Percentiles rank a stretch among this genome's conserved stretches.
phyloP scores from a whole-genome alignment of 352 stramenopile species.

The Phytophthora kernoviae region DNA sequence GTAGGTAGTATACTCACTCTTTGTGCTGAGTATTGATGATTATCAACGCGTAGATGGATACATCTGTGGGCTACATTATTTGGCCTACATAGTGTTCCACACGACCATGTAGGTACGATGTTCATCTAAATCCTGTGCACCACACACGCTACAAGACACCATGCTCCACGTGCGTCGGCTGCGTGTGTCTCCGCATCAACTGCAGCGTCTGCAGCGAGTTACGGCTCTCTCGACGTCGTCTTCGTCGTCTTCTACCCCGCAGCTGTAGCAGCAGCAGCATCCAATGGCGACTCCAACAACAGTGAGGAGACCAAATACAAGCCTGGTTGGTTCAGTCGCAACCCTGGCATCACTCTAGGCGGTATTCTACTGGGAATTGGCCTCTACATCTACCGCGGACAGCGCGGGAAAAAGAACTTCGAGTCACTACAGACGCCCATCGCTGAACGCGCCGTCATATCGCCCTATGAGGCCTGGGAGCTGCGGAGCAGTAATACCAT shows the following conservation, averaged over 20 bases:
- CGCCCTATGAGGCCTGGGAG: slow-evolving; percentile 86
- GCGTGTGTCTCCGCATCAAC: slow-evolving; percentile 9
- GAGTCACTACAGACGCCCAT: slow-evolving; percentile 73
- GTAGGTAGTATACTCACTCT: too few species aligned
- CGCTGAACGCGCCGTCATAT: slow-evolving; percentile 75
- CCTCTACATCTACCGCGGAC: slow-evolving; percentile 77
- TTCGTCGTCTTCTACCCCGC: slow-evolving; percentile 4
- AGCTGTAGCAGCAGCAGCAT: not conserved
- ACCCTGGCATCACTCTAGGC: slow-evolving; percentile 77
- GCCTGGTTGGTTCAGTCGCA: slow-evolving; percentile 86
- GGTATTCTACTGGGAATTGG: slow-evolving; percentile 70
- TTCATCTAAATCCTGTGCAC: slow-evolving; percentile 6
- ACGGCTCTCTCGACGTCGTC: slow-evolving; percentile 11
- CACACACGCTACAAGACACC: slow-evolving; percentile 2
- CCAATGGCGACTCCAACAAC: slow-evolving; percentile 4
- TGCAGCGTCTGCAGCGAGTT: slow-evolving; percentile 20
- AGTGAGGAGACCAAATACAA: slow-evolving; percentile 80
- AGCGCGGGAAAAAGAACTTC: slow-evolving; percentile 82
- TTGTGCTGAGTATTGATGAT: too few species aligned
- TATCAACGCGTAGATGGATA: too few species aligned
- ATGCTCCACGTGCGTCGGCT: slow-evolving; percentile 7
- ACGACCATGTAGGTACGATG: too few species aligned
- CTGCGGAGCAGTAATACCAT: slow-evolving; percentile 81
- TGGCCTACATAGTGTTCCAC: too few species aligned
- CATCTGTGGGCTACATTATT: too few species aligned